A percentile compares a stretch with the other conserved stretches of the same genome.
These are phyloP conservation scores for Saksenaea vasiformis DNA, from an alignment of 371 early-diverging fungal species.

Conservation along the genomic window DNA sequence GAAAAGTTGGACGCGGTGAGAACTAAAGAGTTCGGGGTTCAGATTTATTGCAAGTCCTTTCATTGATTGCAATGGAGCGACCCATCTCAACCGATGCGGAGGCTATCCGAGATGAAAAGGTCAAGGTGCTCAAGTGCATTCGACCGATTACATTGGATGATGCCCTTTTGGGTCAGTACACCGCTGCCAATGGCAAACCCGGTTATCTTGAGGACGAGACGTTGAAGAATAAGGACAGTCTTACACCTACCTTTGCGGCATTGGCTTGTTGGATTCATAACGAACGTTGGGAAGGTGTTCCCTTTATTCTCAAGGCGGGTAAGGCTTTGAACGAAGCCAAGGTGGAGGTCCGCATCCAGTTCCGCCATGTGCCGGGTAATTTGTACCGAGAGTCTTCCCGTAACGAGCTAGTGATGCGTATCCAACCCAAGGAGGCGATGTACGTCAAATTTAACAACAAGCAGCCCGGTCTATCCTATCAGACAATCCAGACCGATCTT, in stretches of 20 bases:
- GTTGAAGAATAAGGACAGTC: slow-evolving; percentile 59
- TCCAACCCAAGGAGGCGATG: slow-evolving; percentile 93
- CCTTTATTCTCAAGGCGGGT: slow-evolving; percentile 89
- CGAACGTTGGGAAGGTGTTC: slow-evolving; percentile 91
- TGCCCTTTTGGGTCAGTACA: slow-evolving; percentile 90
- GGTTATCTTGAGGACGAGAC: slow-evolving; percentile 93
- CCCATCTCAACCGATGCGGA: slow-evolving; percentile 88
- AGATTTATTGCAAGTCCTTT: slow-evolving; percentile 87
- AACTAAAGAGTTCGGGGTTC: slow-evolving; percentile 3
- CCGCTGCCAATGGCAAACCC: slow-evolving; percentile 71
- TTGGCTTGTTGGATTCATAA: slow-evolving; percentile 80
- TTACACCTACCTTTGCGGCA: slow-evolving; percentile 88
- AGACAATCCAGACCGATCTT: slow-evolving; percentile 84
- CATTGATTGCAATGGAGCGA: slow-evolving; percentile 92
- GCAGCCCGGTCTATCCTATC: slow-evolving; percentile 75
- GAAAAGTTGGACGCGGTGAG: background rate
- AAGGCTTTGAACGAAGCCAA: slow-evolving; percentile 88
- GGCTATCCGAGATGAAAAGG: slow-evolving; percentile 92
- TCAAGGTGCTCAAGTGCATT: slow-evolving; percentile 86
- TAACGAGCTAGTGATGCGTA: slow-evolving; percentile 94
- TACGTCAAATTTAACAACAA: slow-evolving; percentile 96
- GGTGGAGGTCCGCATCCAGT: slow-evolving; percentile 89
- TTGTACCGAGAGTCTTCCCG: slow-evolving; percentile 74
- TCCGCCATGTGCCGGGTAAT: slow-evolving; percentile 83
- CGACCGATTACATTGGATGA: slow-evolving; percentile 75